phyloP scores from a whole-genome alignment of 129 eudicot species.

The Pulicaria dysenterica region DNA sequence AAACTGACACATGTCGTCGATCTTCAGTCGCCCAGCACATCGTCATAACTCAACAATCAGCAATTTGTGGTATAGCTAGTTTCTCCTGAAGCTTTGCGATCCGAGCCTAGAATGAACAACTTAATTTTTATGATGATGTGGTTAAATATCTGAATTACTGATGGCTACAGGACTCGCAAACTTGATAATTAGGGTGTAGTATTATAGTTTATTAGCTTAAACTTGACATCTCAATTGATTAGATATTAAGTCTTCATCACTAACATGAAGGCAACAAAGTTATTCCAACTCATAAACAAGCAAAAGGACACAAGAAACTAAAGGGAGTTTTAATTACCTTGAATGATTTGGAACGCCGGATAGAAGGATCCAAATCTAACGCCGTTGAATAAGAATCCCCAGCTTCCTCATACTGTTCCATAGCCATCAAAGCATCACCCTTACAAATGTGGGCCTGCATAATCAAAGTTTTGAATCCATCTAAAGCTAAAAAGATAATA shows the following conservation, averaged over 20 bases:
- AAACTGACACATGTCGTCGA: neutral
- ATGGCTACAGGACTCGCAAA: no score
- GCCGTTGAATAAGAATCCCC: conserved; percentile 66
- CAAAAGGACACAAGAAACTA: neutral
- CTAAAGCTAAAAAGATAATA: neutral
- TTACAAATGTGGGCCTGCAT: conserved; percentile 71
- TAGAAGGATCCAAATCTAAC: conserved; percentile 69
- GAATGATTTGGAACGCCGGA: conserved; percentile 78
- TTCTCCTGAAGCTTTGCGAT: conserved; percentile 69
- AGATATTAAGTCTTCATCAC: no score
- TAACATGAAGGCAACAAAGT: no score
- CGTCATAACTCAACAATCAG: conserved; percentile 20
- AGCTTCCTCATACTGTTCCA: conserved; percentile 69
- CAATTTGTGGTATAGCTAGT: conserved; percentile 32
- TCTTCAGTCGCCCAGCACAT: neutral
- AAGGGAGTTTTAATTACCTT: conserved; percentile 46
- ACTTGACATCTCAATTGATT: no score
- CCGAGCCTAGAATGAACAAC: conserved; percentile 49
- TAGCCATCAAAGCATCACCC: conserved; percentile 84
- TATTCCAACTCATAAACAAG: no score
- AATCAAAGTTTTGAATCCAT: neutral
- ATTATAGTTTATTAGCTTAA: no score
- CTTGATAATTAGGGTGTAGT: no score
- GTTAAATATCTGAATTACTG: no score
- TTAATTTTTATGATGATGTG: neutral